Base-by-base conservation (phyloP, 1,284 basidiomycete species). In the Rhodotorula mucilaginosa region DNA sequence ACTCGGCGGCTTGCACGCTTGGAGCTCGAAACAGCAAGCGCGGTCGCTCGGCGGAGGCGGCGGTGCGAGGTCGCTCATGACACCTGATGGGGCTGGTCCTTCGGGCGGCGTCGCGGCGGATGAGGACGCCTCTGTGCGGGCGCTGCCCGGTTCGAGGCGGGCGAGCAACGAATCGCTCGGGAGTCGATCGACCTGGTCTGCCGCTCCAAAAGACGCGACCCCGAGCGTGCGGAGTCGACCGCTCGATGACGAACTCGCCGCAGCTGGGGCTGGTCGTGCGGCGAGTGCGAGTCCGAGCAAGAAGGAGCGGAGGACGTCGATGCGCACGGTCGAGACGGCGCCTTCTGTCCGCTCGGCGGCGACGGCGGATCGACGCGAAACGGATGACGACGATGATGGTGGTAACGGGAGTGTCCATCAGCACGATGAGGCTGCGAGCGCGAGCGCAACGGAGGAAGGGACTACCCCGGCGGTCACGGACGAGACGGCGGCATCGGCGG, bases 91-190 rank as follows among this genome's bases (percentile, higher is more conserved):
- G 16, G 12, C 18, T 34, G 19, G 54, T 15, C 39, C 16, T 1
- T 31, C 46, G 18, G 47, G 39, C 18, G 49, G 44, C 61, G 46
- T 51, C 49, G 49, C 34, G 26, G 74, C 75, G 18, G 75, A 76
- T 57, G 75, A 76, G 52, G 75, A 76, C 39, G 75, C 75, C 15
- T 60, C 52, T n/a, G 75, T 76, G 5, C 46, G 75, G 15, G 75
- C 69, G 29, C 39, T 76, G 31, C 62, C 72, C 13, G 69, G 69
- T 26, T 62, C 58, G 34, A 48, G 74, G n/a, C 47, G 72, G n/a
- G 62, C 64, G 26, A 76, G 74, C 58, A 68, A 74, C 21, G 74
- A 76, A 56, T 65, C 61, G 18, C 56, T 76, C 5, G 74, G 74
- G 7, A 63, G 58, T 6, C 51, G 54, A 44, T 68, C 66, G 56